A percentile compares a stretch with the other conserved stretches of the same genome.
Evolutionary conservation across 2,329 filamentous ascomycete genomes (phyloP).

Genomic region (Colletotrichum spaethianum): DNA sequence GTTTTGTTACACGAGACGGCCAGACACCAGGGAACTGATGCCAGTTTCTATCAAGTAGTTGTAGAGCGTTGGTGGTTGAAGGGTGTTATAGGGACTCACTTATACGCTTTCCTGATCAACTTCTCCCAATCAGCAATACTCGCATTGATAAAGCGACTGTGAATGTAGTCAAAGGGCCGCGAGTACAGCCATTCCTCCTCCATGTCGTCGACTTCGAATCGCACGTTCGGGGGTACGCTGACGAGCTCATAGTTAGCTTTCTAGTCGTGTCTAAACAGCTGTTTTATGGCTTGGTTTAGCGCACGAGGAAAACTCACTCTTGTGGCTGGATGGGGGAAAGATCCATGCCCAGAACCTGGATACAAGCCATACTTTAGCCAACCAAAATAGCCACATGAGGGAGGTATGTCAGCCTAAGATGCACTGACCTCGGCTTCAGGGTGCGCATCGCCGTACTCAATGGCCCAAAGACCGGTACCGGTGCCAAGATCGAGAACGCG

Average conservation of each 20-base stretch:
- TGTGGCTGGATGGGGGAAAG: constrained; percentile 57
- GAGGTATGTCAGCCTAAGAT: too few relatives aligned
- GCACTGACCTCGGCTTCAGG: constrained; percentile 48
- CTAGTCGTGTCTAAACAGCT: too few relatives aligned
- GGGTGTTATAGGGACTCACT: constrained; percentile 42
- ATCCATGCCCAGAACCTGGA: constrained; percentile 54
- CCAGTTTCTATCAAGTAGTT: too few relatives aligned
- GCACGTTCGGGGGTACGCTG: constrained; percentile 56
- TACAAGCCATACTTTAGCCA: too few relatives aligned
- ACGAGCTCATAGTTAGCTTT: constrained; percentile 1
- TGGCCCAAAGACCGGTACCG: constrained; percentile 49
- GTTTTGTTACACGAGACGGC: not conserved
- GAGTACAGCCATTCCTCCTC: constrained; percentile 49
- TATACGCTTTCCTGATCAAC: constrained; percentile 61
- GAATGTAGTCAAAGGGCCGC: constrained; percentile 70
- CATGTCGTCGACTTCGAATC: constrained; percentile 56
- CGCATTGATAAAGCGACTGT: constrained; percentile 68
- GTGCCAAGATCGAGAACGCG: constrained; percentile 48
- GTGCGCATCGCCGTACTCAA: constrained; percentile 58
- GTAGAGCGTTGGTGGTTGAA: too few relatives aligned
- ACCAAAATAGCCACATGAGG: not conserved
- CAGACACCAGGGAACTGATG: too few relatives aligned
- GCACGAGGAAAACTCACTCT: constrained; percentile 47
- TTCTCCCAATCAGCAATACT: constrained; percentile 66
- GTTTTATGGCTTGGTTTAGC: too few relatives aligned